phyloP scores from a whole-genome alignment of 768 basidiomycete genomes.

The Leccinum rimulosum region DNA sequence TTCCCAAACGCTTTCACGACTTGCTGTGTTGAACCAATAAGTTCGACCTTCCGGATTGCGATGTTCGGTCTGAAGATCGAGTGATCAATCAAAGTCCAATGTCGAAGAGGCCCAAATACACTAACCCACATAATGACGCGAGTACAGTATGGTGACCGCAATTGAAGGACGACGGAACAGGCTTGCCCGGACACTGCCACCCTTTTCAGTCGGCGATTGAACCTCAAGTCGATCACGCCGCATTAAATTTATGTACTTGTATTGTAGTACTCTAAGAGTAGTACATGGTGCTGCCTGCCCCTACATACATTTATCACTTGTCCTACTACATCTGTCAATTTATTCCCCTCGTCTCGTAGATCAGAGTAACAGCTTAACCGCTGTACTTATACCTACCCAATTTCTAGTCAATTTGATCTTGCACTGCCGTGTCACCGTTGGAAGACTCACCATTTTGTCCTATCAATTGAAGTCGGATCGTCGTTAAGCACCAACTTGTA shows the following conservation, averaged over 20 bases:
- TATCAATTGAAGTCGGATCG: constrained; percentile 1
- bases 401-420: constrained; percentile 1
- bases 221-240: not conserved
- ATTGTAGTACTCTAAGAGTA: no score
- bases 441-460: constrained; percentile 28
- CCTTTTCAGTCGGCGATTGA: constrained; percentile 22
- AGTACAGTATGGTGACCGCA: constrained; percentile 1
- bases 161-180: not conserved
- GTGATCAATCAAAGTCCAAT: constrained; percentile 1
- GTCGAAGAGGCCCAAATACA: not conserved
- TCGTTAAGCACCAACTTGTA: constrained; percentile 3
- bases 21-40: constrained; percentile 93
- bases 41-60: constrained; percentile 95
- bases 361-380: constrained; percentile 9
- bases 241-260: no score
- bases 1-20: constrained; percentile 94
- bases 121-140: constrained; percentile 31
- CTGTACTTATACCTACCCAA: constrained; percentile 29
- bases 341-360: not conserved
- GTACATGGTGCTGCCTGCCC: no score
- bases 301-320: not conserved
- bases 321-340: not conserved
- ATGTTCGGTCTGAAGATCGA: constrained; percentile 72
- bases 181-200: constrained; percentile 8
- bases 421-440: no score